Evolutionary conservation across 306 rosid genomes (phyloP).

Genomic region (Lablab purpureus): DNA sequence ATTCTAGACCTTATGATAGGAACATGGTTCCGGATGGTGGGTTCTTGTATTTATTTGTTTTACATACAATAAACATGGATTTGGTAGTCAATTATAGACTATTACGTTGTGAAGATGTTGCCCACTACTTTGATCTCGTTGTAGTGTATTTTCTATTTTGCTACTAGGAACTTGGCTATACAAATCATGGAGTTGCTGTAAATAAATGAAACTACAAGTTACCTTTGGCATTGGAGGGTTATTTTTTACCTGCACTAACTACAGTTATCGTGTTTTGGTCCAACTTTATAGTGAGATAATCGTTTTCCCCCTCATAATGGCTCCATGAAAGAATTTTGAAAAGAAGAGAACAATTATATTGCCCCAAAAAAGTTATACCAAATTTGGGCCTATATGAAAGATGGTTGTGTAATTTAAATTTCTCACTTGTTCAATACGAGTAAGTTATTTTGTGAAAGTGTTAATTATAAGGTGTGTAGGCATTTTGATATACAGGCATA

Average conservation of each 20-base stretch:
- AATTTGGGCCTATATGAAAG: conserved; percentile 19
- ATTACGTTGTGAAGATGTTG: neutral
- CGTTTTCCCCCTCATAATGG: neutral
- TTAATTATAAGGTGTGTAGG: conserved; percentile 16
- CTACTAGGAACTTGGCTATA: neutral
- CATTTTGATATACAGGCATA: neutral
- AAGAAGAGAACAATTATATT: neutral
- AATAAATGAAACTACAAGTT: conserved; percentile 11
- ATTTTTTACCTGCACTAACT: neutral
- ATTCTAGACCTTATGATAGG: conserved; percentile 58
- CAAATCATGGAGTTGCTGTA: neutral
- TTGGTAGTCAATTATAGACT: conserved; percentile 24
- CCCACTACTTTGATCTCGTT: neutral
- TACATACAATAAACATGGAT: neutral
- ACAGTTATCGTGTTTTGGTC: neutral
- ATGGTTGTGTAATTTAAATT: conserved; percentile 16
- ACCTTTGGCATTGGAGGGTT: conserved; percentile 12
- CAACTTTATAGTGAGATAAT: neutral
- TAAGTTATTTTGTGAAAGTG: conserved; percentile 9
- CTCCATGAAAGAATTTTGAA: neutral
- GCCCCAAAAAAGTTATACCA: neutral
- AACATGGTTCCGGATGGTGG: conserved; percentile 81
- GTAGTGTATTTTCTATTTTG: conserved; percentile 22
- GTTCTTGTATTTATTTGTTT: conserved; percentile 30
- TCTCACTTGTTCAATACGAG: neutral